Conservation (phyloP, 169 alveolate genomes). For the Perkinsus marinus region DNA sequence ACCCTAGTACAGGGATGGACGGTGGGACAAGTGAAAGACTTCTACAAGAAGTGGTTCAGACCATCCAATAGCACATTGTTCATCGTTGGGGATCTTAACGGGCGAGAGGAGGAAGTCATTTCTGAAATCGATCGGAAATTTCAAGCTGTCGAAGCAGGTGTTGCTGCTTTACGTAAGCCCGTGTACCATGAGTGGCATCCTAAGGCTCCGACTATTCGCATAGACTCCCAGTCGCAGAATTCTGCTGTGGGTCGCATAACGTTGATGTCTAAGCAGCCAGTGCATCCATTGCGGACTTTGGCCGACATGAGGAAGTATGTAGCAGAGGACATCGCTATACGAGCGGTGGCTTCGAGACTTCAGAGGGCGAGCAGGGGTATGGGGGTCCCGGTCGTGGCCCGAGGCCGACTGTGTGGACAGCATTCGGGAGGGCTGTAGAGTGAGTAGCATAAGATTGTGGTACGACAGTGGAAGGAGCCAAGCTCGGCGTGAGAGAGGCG, state of each 20-base stretch:
- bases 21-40: neutral
- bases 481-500: neutral
- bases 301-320: neutral
- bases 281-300: neutral
- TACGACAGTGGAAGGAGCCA: neutral
- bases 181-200: neutral
- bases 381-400: neutral
- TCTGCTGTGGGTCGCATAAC: neutral
- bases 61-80: neutral
- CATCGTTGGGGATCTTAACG: neutral
- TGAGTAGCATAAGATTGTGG: neutral
- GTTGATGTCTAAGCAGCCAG: neutral
- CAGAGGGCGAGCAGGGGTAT: neutral
- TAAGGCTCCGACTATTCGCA: neutral
- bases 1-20: neutral
- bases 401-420: neutral
- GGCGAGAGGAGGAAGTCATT: neutral
- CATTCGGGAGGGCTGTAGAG: neutral
- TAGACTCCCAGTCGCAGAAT: neutral
- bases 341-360: neutral
- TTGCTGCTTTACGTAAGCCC: neutral
- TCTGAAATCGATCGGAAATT: neutral
- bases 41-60: neutral
- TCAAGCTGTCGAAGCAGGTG: neutral
- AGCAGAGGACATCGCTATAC: neutral